Conservation (phyloP, 2,329 filamentous ascomycete genomes). For the Fusarium metavorans region DNA sequence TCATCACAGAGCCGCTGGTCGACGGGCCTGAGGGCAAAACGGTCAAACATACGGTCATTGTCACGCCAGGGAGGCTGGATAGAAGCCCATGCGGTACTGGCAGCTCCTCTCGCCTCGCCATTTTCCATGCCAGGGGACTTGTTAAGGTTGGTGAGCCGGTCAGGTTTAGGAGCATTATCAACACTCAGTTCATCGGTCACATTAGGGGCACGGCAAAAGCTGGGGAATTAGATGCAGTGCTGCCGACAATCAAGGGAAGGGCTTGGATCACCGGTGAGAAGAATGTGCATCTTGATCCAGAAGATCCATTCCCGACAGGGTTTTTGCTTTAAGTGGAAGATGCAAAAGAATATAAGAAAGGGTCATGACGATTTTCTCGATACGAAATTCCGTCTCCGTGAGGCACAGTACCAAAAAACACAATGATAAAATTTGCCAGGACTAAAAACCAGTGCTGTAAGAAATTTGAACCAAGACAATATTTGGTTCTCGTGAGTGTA, state of each 20-base stretch:
- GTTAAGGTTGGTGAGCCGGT: conserved; percentile 53
- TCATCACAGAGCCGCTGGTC: conserved; percentile 52
- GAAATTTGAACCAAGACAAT: neutral
- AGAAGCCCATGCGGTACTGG: conserved; percentile 61
- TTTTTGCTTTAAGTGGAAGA: neutral
- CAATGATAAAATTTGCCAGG: neutral
- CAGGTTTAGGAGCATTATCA: conserved; percentile 56
- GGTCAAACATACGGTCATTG: conserved; percentile 56
- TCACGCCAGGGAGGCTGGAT: conserved; percentile 59
- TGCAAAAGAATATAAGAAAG: neutral
- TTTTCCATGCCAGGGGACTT: conserved; percentile 56
- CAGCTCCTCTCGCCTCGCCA: conserved; percentile 57
- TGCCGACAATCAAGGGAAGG: conserved; percentile 56
- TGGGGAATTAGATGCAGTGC: conserved; percentile 53
- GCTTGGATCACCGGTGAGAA: conserved; percentile 61
- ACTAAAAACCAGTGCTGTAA: neutral
- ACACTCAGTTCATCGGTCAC: conserved; percentile 55
- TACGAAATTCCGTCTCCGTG: neutral
- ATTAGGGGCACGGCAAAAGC: conserved; percentile 54
- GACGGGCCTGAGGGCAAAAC: conserved; percentile 40
- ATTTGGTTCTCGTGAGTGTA: neutral
- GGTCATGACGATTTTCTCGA: neutral
- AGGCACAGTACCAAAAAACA: neutral
- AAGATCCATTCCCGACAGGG: conserved; percentile 55
- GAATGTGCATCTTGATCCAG: conserved; percentile 56